A percentile compares a stretch with the other conserved stretches of the same genome.
These are phyloP conservation scores for Beverwykella pulmonaria DNA, from an alignment of 495 filamentous ascomycete genomes.

Conservation along the genomic window DNA sequence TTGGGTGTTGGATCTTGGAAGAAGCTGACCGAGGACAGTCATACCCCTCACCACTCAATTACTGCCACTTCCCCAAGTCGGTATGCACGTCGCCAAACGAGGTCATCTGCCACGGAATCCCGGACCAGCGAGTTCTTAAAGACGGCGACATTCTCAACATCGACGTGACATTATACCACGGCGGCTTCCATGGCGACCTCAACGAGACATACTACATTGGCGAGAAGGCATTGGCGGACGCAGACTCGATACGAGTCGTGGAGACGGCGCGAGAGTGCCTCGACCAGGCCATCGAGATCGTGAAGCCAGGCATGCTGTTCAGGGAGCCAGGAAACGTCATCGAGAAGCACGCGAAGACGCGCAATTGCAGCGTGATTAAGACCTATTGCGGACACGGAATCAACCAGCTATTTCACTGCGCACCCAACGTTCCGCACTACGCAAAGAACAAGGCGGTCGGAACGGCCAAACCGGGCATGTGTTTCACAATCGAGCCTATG, in stretches of 20 bases:
- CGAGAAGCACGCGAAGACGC: constrained; percentile 48
- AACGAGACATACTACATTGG: constrained; percentile 54
- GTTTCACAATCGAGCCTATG: constrained; percentile 53
- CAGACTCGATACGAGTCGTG: constrained; percentile 48
- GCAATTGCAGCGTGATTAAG: constrained; percentile 46
- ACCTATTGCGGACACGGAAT: constrained; percentile 52
- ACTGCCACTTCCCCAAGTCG: constrained; percentile 95
- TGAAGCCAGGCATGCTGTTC: constrained; percentile 50
- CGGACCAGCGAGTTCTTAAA: constrained; percentile 46
- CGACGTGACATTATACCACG: constrained; percentile 50
- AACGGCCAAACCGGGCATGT: constrained; percentile 49
- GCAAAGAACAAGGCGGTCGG: constrained; percentile 53
- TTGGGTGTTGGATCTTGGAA: neutral
- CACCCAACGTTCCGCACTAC: constrained; percentile 52
- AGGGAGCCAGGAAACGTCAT: constrained; percentile 48
- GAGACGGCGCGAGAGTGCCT: constrained; percentile 48
- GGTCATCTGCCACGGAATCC: constrained; percentile 67
- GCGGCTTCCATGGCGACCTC: constrained; percentile 50
- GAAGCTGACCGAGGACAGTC: constrained; percentile 57
- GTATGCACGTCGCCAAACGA: constrained; percentile 96
- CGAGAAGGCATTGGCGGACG: constrained; percentile 42
- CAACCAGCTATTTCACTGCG: constrained; percentile 49
- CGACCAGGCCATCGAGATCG: constrained; percentile 48
- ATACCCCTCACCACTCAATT: constrained; percentile 96
- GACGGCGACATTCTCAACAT: constrained; percentile 53